Evolutionary conservation across 78 protist genomes (phyloP).

Genomic region (Chrysochromulina parva): DNA sequence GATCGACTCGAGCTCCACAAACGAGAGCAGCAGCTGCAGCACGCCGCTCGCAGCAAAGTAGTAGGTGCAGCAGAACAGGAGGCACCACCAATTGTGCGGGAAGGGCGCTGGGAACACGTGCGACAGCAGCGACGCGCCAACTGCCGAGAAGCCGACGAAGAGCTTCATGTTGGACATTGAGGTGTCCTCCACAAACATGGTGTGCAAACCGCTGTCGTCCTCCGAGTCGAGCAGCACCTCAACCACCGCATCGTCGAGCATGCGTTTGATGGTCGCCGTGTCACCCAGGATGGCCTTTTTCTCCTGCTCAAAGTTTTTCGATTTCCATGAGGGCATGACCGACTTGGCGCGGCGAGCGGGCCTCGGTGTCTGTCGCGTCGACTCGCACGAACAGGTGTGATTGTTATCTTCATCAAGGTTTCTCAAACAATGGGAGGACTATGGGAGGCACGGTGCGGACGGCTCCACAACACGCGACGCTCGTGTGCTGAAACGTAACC

Average conservation of each 20-base stretch:
- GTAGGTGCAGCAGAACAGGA: not conserved
- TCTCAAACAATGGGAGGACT: too few species aligned
- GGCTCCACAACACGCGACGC: too few species aligned
- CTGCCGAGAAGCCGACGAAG: not conserved
- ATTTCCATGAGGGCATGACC: too few species aligned
- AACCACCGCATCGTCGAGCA: not conserved
- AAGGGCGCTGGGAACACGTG: not conserved
- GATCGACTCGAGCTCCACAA: conserved; percentile 20
- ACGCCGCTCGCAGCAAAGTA: not conserved
- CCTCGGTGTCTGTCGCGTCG: too few species aligned
- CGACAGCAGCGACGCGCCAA: not conserved
- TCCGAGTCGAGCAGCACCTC: not conserved
- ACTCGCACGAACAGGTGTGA: too few species aligned
- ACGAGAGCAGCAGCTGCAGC: not conserved
- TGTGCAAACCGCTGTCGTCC: not conserved
- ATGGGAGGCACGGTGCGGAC: too few species aligned
- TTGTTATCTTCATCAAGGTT: too few species aligned
- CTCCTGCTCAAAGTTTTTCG: too few species aligned
- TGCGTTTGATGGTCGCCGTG: not conserved
- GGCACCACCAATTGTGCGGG: conserved; percentile 6
- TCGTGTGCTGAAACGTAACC: too few species aligned
- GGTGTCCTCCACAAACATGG: not conserved
- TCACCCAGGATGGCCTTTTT: conserved; percentile 6
- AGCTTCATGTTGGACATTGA: conserved; percentile 2
- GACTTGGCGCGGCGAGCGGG: too few species aligned